Evolutionary conservation across 2,329 filamentous ascomycete species (phyloP).

Genomic region (Fusarium illudens): DNA sequence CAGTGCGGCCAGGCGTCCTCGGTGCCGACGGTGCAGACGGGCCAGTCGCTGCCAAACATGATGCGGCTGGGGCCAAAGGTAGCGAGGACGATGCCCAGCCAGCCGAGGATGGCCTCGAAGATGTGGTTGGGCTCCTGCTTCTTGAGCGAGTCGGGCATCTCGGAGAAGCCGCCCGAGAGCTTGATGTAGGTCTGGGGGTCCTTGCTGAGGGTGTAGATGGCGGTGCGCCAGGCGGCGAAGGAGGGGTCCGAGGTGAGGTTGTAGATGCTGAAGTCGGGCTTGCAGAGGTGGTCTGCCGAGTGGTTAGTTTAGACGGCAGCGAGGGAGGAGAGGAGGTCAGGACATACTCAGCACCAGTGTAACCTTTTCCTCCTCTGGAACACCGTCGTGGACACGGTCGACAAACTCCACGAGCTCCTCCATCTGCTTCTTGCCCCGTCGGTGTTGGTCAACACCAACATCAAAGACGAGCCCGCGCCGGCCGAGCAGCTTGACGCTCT

Average conservation of each 20-base stretch:
- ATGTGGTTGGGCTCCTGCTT: constrained; percentile 62
- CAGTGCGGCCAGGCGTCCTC: constrained; percentile 77
- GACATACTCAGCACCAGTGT: constrained; percentile 74
- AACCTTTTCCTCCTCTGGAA: constrained; percentile 66
- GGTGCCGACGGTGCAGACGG: constrained; percentile 77
- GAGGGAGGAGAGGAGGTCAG: neutral
- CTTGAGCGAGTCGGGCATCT: constrained; percentile 70
- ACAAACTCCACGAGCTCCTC: constrained; percentile 77
- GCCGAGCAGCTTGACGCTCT: constrained; percentile 71
- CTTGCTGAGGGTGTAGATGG: constrained; percentile 72
- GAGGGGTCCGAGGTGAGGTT: constrained; percentile 63
- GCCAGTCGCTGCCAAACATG: constrained; percentile 96
- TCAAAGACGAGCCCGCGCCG: constrained; percentile 76
- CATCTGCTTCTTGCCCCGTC: constrained; percentile 77
- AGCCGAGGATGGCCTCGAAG: constrained; percentile 71
- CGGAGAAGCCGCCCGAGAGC: constrained; percentile 85
- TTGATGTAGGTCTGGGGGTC: constrained; percentile 82
- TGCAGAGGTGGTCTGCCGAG: constrained; percentile 83
- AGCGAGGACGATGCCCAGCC: constrained; percentile 75
- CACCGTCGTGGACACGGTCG: constrained; percentile 68
- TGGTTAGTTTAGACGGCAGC: constrained; percentile 14
- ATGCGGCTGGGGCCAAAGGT: constrained; percentile 76
- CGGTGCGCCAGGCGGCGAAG: constrained; percentile 74
- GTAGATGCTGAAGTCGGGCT: constrained; percentile 77
- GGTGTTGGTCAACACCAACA: constrained; percentile 81